A percentile compares a stretch with the other conserved stretches of the same genome.
Evolutionary conservation across 495 filamentous ascomycete genomes (phyloP).

Genomic region (Thermothielavioides terrestris): DNA sequence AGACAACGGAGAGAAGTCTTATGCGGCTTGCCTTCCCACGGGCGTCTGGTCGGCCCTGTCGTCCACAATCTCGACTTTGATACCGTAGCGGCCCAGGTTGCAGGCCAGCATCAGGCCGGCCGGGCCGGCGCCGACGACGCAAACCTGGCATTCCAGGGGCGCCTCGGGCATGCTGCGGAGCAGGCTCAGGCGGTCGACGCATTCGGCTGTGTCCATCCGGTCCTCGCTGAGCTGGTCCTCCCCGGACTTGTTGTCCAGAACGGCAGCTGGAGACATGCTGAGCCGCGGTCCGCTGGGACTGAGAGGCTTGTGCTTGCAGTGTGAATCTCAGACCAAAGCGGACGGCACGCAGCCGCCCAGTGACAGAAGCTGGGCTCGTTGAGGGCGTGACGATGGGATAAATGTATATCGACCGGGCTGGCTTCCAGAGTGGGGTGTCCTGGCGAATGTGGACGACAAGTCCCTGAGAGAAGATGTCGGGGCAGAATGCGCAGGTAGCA

Average conservation of each 20-base stretch:
- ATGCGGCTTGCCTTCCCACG: conserved; percentile 46
- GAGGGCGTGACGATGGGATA: too few relatives aligned
- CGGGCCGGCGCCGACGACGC: conserved; percentile 62
- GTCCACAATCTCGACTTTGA: conserved; percentile 52
- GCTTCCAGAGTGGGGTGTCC: too few relatives aligned
- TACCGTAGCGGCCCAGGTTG: conserved; percentile 57
- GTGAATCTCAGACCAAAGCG: too few relatives aligned
- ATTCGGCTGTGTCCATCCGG: conserved; percentile 18
- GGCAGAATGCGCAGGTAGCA: background rate
- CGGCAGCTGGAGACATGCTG: conserved; percentile 23
- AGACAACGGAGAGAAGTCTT: too few relatives aligned
- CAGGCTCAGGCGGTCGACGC: conserved; percentile 28
- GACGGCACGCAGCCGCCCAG: too few relatives aligned
- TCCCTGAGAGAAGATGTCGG: too few relatives aligned
- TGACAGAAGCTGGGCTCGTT: too few relatives aligned
- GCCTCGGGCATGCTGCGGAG: conserved; percentile 32
- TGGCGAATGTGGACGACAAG: background rate
- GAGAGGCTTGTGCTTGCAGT: too few relatives aligned
- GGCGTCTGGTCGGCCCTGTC: conserved; percentile 52
- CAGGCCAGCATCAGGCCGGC: conserved; percentile 64
- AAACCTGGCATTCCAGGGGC: conserved; percentile 42
- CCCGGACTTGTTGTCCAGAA: conserved; percentile 19
- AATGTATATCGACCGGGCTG: too few relatives aligned
- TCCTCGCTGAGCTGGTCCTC: conserved; percentile 22
- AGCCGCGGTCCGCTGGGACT: background rate